A percentile compares a stretch with the other conserved stretches of the same genome.
Evolutionary conservation across 1,284 basidiomycete genomes (phyloP).

Genomic region (Trichosporon ovoides): DNA sequence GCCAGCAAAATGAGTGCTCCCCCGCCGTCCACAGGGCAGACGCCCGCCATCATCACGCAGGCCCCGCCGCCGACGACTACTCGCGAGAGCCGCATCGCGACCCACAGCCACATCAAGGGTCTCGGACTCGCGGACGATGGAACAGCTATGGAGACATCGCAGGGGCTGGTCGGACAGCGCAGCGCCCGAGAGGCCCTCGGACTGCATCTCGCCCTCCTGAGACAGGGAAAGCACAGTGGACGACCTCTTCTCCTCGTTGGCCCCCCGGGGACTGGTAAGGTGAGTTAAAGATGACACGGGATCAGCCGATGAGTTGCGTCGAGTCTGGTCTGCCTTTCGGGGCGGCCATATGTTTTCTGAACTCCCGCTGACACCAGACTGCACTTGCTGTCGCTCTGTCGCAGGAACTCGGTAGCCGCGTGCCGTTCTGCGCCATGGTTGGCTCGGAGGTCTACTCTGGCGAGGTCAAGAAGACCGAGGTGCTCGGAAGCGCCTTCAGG

Average conservation of each 20-base stretch:
- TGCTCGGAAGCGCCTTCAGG: slow-evolving; percentile 91
- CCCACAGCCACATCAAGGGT: slow-evolving; percentile 62
- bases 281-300: slow-evolving; percentile 18
- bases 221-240: slow-evolving; percentile 44
- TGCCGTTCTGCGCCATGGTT: slow-evolving; percentile 98
- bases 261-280: slow-evolving; percentile 49
- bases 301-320: not conserved
- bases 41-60: slow-evolving; percentile 40
- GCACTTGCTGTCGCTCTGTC: slow-evolving; percentile 89
- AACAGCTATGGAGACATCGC: slow-evolving; percentile 63
- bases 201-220: slow-evolving; percentile 42
- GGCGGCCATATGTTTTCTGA: not conserved
- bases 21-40: slow-evolving; percentile 15
- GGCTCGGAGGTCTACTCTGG: slow-evolving; percentile 94
- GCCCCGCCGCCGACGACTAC: slow-evolving; percentile 44
- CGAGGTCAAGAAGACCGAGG: slow-evolving; percentile 99
- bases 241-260: slow-evolving; percentile 47
- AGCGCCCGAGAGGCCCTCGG: slow-evolving; percentile 73
- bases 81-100: slow-evolving; percentile 47
- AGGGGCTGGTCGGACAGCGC: slow-evolving; percentile 87
- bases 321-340: not conserved
- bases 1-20: slow-evolving; percentile 5
- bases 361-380: slow-evolving; percentile 60
- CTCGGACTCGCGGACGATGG: slow-evolving; percentile 86
- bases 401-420: slow-evolving; percentile 88